A percentile compares a stretch with the other conserved stretches of the same genome.
Conservation (phyloP, 495 filamentous ascomycete genomes). For the Mytilinidion resinicola region DNA sequence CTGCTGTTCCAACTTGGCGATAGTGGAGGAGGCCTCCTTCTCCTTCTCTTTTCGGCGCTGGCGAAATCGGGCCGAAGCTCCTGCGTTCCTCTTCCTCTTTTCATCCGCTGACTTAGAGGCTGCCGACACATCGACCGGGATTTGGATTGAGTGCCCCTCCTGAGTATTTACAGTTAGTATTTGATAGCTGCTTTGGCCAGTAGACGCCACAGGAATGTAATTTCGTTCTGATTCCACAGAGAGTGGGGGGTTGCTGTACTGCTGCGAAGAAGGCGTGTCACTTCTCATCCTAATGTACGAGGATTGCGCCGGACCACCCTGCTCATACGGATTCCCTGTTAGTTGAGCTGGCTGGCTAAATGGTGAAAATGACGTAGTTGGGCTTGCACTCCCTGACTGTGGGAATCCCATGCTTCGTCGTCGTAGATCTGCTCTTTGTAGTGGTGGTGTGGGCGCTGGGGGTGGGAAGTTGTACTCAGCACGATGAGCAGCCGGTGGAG, state of each 20-base stretch:
- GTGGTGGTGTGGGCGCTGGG: slow-evolving; percentile 22
- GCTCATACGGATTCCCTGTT: slow-evolving; percentile 13
- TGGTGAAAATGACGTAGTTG: slow-evolving; percentile 23
- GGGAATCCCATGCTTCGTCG: slow-evolving; percentile 20
- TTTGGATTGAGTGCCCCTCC: slow-evolving; percentile 32
- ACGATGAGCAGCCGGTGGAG: slow-evolving; percentile 22
- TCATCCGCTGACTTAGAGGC: slow-evolving; percentile 38
- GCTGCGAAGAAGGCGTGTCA: neutral
- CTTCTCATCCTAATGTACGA: slow-evolving; percentile 9
- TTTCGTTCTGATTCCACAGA: slow-evolving; percentile 25
- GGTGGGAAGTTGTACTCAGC: slow-evolving; percentile 16
- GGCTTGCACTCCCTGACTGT: slow-evolving; percentile 26
- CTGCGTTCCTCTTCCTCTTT: slow-evolving; percentile 66
- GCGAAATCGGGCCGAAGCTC: slow-evolving; percentile 83
- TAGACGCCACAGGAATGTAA: slow-evolving; percentile 34
- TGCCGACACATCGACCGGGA: slow-evolving; percentile 40
- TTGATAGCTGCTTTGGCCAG: slow-evolving; percentile 35
- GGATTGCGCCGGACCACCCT: slow-evolving; percentile 8
- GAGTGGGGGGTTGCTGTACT: slow-evolving; percentile 11
- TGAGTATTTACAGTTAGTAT: slow-evolving; percentile 37
- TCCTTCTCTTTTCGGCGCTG: slow-evolving; percentile 87
- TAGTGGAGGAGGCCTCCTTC: slow-evolving; percentile 60
- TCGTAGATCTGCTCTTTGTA: slow-evolving; percentile 7
- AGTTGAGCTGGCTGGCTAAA: slow-evolving; percentile 24
- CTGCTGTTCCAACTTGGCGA: slow-evolving; percentile 58